Conservation (phyloP, 345 rosid species). For the Boechera retrofracta region DNA sequence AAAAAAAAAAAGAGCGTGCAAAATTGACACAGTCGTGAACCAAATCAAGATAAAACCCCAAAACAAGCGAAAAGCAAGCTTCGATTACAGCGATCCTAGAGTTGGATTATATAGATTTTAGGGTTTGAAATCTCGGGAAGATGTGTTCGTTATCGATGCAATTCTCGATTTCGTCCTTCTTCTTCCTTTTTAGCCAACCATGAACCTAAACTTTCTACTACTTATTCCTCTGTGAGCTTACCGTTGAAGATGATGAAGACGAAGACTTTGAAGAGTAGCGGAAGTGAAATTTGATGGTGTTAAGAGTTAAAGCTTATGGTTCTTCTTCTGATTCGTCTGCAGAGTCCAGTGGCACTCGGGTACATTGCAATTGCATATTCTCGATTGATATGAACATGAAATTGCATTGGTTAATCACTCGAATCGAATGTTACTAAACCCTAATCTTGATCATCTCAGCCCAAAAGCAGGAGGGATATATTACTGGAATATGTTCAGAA, state of each 20-base stretch:
- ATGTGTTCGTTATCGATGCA: slow-evolving; percentile 68
- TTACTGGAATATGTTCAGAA: slow-evolving; percentile 89
- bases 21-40: slow-evolving; percentile 37
- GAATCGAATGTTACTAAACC: background rate
- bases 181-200: slow-evolving; percentile 34
- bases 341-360: slow-evolving; percentile 75
- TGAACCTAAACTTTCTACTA: slow-evolving; percentile 44
- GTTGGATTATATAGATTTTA: no score
- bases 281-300: slow-evolving; percentile 38
- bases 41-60: background rate
- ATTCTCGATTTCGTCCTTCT: slow-evolving; percentile 49
- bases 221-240: slow-evolving; percentile 51
- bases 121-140: background rate
- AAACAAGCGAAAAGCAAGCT: slow-evolving; percentile 6
- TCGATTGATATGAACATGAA: slow-evolving; percentile 1
- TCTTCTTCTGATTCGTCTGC: slow-evolving; percentile 55
- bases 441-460: slow-evolving; percentile 38
- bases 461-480: slow-evolving; percentile 79
- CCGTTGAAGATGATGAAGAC: slow-evolving; percentile 40
- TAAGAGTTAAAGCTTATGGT: slow-evolving; percentile 64
- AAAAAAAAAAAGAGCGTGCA: no score
- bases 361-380: slow-evolving; percentile 36
- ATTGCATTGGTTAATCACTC: background rate
- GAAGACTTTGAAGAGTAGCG: background rate
- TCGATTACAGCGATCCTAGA: no score